phyloP scores from a whole-genome alignment of 1,284 basidiomycete genomes.

The Malassezia sp. region DNA sequence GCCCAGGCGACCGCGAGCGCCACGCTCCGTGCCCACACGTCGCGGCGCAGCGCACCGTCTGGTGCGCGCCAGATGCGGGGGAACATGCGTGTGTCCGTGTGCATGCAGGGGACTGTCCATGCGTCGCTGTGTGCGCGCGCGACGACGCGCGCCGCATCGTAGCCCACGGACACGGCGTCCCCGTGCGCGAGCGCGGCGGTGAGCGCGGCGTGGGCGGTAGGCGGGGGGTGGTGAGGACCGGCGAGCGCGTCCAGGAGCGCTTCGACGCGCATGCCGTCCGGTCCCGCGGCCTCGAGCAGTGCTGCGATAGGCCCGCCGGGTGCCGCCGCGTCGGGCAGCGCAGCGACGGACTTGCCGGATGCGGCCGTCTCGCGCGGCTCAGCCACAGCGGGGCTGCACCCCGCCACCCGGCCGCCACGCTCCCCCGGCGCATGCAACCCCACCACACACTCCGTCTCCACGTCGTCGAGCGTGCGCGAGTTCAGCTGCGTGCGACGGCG shows the following conservation, averaged over 20 bases:
- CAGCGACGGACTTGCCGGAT: background rate
- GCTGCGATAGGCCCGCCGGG: background rate
- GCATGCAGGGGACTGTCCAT: slow-evolving; percentile 2
- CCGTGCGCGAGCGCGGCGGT: background rate
- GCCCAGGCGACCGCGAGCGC: background rate
- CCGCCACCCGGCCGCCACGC: background rate
- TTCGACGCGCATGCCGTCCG: background rate
- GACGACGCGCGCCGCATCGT: slow-evolving; percentile 10
- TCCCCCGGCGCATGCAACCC: background rate
- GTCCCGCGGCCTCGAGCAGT: background rate
- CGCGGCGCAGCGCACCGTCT: background rate
- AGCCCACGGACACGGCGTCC: slow-evolving; percentile 1
- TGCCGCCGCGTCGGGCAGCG: background rate
- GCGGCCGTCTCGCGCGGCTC: background rate
- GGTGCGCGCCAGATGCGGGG: slow-evolving; percentile 10
- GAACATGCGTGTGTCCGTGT: background rate
- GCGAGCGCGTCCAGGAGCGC: background rate
- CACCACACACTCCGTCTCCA: slow-evolving; percentile 15
- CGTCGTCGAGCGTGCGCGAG: slow-evolving; percentile 14
- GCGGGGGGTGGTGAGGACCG: background rate
- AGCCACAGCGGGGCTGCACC: background rate
- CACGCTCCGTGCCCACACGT: slow-evolving; percentile 3
- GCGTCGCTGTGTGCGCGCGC: background rate
- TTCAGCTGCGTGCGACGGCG: slow-evolving; percentile 15
- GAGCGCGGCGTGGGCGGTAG: background rate